phyloP scores from a whole-genome alignment of 179 eudicot species.

The Beta lomatogona region DNA sequence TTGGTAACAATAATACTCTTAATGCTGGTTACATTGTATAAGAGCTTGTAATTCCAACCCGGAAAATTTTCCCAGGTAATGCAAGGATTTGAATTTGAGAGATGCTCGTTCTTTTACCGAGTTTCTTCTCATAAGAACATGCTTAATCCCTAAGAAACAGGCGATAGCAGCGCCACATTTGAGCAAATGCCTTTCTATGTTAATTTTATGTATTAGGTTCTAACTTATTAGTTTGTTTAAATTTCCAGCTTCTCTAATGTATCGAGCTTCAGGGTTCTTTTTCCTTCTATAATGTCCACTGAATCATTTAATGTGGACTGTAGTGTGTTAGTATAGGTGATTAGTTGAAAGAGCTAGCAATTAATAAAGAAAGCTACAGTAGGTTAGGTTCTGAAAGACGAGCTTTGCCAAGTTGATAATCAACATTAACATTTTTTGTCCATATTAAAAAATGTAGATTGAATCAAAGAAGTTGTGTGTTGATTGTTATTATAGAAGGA shows the following conservation, averaged over 20 bases:
- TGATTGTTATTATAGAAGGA: no score
- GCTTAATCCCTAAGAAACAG: background rate
- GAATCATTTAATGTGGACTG: background rate
- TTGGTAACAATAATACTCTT: background rate
- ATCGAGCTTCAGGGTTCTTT: background rate
- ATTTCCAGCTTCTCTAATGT: background rate
- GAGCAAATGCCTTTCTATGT: background rate
- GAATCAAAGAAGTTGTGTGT: no score
- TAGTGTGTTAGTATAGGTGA: no score
- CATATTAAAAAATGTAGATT: no score
- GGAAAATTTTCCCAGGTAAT: background rate
- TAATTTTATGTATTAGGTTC: background rate
- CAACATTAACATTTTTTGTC: no score
- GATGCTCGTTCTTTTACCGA: slow-evolving; percentile 1
- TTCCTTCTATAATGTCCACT: background rate
- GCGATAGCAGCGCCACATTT: background rate
- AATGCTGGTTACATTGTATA: slow-evolving; percentile 1
- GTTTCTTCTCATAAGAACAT: background rate
- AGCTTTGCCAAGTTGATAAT: no score
- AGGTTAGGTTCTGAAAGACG: background rate
- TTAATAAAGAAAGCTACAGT: background rate
- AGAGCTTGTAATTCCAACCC: slow-evolving; percentile 3
- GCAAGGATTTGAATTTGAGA: background rate
- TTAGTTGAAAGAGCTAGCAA: background rate
- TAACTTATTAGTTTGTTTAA: background rate